Conservation (phyloP, 148 eudicot genomes). For the Fallopia convolvulus region DNA sequence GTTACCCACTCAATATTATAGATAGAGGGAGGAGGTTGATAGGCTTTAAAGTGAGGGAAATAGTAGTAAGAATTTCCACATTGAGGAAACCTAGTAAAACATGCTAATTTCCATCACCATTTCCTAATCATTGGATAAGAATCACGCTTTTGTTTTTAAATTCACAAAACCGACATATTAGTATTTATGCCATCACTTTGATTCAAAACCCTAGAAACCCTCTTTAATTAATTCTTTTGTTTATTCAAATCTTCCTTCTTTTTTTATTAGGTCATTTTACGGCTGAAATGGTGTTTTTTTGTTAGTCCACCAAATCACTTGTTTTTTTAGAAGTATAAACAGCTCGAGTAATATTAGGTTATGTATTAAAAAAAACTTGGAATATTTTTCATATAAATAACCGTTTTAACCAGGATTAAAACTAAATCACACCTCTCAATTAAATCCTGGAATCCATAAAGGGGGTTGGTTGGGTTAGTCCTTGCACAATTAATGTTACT, state of each 20-base stretch:
- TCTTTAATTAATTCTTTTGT: background rate
- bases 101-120: background rate
- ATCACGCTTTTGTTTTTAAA: conserved; percentile 8
- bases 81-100: conserved; percentile 8
- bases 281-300: background rate
- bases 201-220: conserved; percentile 1
- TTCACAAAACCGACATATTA: background rate
- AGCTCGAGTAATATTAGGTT: background rate
- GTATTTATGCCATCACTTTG: background rate
- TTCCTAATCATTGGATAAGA: conserved; percentile 4
- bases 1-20: background rate
- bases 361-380: background rate
- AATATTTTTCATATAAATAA: no score
- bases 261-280: background rate
- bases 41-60: conserved; percentile 1
- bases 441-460: no score
- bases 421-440: no score
- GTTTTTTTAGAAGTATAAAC: background rate
- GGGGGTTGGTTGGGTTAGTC: no score
- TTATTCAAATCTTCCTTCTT: background rate
- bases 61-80: background rate
- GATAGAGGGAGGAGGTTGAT: background rate
- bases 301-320: no score
- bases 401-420: no score
- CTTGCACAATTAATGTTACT: no score